Base-by-base conservation (phyloP, 1,284 basidiomycete species). In the Cryptococcus neoformans region DNA sequence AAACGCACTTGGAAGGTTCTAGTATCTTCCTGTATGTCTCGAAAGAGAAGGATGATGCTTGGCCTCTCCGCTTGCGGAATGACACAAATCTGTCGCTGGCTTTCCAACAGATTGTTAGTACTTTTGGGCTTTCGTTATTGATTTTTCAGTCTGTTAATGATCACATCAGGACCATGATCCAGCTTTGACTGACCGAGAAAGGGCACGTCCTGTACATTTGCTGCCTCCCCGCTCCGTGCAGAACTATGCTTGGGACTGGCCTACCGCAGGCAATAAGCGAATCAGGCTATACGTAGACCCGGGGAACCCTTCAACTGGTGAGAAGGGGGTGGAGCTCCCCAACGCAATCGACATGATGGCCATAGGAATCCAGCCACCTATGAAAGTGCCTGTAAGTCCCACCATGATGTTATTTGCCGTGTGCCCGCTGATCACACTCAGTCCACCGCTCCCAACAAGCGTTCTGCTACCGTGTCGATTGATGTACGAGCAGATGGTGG, bases 11-110 rank as follows among this genome's bases (percentile, higher is more conserved):
- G 44, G 86, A 92, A 49, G 90, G 90, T 0, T 87, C 96, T 1
- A 91, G 88, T 2, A 91, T 99, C 57, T 98, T 96, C 76, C 80
- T 98, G 40, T 84, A 84, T 56, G 79, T 99, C 57, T 81, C 83
- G 34, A 75, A 80, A 49, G 88, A 92, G 47, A 81, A 79, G 8
- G 86, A 74, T 55, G 59, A 86, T 46, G 82, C 82, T 1, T 98
- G 93, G 92, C 95, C 96, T 1, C 93, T 95, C 75, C 81, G 83
- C 51, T 84, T 99, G 53, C 90, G 94, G 70, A 99, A 99, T 66
- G 86, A 89, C 54, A 95, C 90, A 58, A 87, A 90, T 63, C 82
- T 87, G 58, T 72, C 81, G 0, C 80, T 96, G 66, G 80, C 80
- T 7, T 83, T 97, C 63, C 85, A 81, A 65, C 95, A 99, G 78